Percentiles rank a stretch among this genome's conserved stretches.
Evolutionary conservation across 495 filamentous ascomycete species (phyloP).

Genomic region (Hypoxylon trugodes): DNA sequence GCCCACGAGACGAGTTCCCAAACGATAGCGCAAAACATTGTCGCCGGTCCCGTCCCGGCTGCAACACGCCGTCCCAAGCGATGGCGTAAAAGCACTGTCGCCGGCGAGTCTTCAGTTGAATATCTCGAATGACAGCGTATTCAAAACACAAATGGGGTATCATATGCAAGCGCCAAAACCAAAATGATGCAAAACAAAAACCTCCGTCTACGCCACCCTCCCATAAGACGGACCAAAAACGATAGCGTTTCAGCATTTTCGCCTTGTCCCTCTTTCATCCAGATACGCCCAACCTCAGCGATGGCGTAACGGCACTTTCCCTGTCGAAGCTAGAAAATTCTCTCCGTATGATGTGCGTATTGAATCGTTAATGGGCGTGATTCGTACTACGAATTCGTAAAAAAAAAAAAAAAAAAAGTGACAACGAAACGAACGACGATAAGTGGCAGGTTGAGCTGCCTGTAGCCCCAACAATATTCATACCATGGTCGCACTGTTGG

Average conservation of each 20-base stretch:
- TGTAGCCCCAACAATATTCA: slow-evolving; percentile 6
- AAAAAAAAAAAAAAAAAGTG: slow-evolving; percentile 24
- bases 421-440: slow-evolving; percentile 36
- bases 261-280: slow-evolving; percentile 30
- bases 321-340: slow-evolving; percentile 43
- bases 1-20: slow-evolving; percentile 61
- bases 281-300: slow-evolving; percentile 45
- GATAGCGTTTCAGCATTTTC: slow-evolving; percentile 59
- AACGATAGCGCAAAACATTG: slow-evolving; percentile 65
- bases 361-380: slow-evolving; percentile 29
- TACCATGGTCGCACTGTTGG: slow-evolving; percentile 17
- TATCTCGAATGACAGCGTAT: slow-evolving; percentile 55
- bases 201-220: slow-evolving; percentile 22
- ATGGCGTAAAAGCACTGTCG: slow-evolving; percentile 68
- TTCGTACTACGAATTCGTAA: slow-evolving; percentile 26
- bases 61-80: slow-evolving; percentile 64
- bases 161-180: slow-evolving; percentile 50
- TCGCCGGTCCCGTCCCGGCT: slow-evolving; percentile 59
- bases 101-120: slow-evolving; percentile 53
- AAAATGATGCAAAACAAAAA: slow-evolving; percentile 30
- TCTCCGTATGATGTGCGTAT: slow-evolving; percentile 37
- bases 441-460: slow-evolving; percentile 45
- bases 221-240: slow-evolving; percentile 34
- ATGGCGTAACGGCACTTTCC: slow-evolving; percentile 57
- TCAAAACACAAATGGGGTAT: slow-evolving; percentile 67